Evolutionary conservation across 345 rosid genomes (phyloP).

Genomic region (Aquilaria yunnanensis): DNA sequence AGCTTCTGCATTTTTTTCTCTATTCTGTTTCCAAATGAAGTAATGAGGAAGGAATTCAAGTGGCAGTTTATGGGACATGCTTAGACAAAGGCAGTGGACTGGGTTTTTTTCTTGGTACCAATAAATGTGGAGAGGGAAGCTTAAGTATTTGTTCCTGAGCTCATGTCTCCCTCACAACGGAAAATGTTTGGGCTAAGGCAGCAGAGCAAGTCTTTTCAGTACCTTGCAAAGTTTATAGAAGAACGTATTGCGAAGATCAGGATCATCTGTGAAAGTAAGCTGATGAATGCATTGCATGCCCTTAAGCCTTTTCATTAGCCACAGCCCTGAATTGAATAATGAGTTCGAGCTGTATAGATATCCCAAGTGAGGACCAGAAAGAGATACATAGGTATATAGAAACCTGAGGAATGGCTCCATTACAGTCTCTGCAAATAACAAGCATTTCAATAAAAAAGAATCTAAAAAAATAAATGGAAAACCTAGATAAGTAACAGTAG

Average conservation of each 20-base stretch:
- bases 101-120: no score
- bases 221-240: constrained; percentile 88
- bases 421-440: constrained; percentile 49
- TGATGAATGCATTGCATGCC: constrained; percentile 92
- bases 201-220: constrained; percentile 6
- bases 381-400: constrained; percentile 68
- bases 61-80: no score
- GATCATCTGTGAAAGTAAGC: constrained; percentile 91
- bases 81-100: no score
- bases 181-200: not conserved
- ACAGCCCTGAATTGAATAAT: constrained; percentile 86
- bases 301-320: constrained; percentile 88
- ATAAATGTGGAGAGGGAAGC: no score
- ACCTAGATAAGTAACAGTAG: no score
- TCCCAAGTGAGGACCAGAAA: constrained; percentile 95
- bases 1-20: no score
- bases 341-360: constrained; percentile 93
- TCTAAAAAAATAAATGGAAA: no score
- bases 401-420: constrained; percentile 79
- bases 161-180: no score
- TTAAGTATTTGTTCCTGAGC: no score
- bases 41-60: no score
- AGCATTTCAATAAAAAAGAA: not conserved
- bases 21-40: no score
- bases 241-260: constrained; percentile 68